Evolutionary conservation across 108 stramenopile species (phyloP), one percentile per base, ranked within the genome.

Genomic region (Fragilaria crotonensis): DNA sequence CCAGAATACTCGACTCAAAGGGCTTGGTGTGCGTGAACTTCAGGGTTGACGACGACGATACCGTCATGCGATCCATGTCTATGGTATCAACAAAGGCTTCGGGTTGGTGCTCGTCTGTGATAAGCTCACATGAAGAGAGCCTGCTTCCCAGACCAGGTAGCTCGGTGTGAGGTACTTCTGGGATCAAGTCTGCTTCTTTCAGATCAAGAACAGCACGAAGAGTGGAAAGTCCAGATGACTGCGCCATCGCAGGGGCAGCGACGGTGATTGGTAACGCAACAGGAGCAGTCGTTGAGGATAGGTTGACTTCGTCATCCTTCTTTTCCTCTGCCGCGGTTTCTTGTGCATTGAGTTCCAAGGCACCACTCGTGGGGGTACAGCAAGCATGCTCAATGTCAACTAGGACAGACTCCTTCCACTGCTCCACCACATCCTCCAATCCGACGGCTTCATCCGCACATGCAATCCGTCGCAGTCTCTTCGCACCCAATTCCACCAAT

Each of bases 391-490:
- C 71, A 26, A 86, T 66, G n/a, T 73, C 72, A 14, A 54, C 49
- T 25, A 86, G 57, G 11, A 91, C 55, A 19, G 33, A 55, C 19
- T 20, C 49, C 5, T 46, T 57, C 91, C 90, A 96, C 2, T 79
- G 83, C 48, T 96, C 92, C 22, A 96, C 95, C 7, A 77, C 76
- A 11, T 84, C 79, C 51, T 94, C 92, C 48, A 96, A 66, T 0
- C 92, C 92, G 4, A 82, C 86, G 1, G 78, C 93, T 72, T 96
- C 95, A 70, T 96, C 95, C 5, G 93, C 93, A 52, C 70, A 83
- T 14, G 66, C 83, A 19, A 89, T 22, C 4, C 49, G 60, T 29
- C 62, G 30, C 33, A 73, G 54, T 1, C 81, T 56, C 0, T 52
- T 68, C 0, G 83, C 95, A 45, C 95, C 93, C 44, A 92, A 60